Percentiles rank a stretch among this genome's conserved stretches.
phyloP scores from a whole-genome alignment of 2,329 filamentous ascomycete genomes.

The Lachnum nothofagi region DNA sequence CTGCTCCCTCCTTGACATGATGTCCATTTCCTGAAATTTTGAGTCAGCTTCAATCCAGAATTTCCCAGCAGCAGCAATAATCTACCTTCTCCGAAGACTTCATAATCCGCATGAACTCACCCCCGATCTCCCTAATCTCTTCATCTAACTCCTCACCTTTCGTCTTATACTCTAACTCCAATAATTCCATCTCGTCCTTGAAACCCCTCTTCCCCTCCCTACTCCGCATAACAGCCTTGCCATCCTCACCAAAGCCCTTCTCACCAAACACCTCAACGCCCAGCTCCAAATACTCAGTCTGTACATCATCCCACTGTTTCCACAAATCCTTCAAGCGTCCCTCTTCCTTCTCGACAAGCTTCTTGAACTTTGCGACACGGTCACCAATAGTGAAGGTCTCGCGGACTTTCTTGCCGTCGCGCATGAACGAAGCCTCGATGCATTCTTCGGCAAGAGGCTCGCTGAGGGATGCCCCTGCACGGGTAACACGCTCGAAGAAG shows the following conservation, averaged over 20 bases:
- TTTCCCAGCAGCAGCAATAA: background rate
- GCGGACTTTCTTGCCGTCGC: conserved; percentile 13
- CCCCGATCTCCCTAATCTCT: conserved; percentile 20
- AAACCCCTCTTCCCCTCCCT: background rate
- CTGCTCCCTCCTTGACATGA: conserved; percentile 16
- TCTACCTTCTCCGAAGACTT: conserved; percentile 28
- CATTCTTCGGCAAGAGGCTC: conserved; percentile 21
- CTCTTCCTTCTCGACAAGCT: conserved; percentile 20
- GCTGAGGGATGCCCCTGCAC: conserved; percentile 5
- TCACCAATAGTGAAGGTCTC: conserved; percentile 23
- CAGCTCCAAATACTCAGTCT: conserved; percentile 25
- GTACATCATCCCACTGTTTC: conserved; percentile 27
- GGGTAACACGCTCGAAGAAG: conserved; percentile 16
- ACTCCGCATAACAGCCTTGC: background rate
- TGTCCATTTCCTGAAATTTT: conserved; percentile 15
- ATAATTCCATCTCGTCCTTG: conserved; percentile 20
- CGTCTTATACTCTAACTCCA: conserved; percentile 18
- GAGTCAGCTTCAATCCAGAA: conserved; percentile 1
- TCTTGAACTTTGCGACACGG: conserved; percentile 20
- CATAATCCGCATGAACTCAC: conserved; percentile 19
- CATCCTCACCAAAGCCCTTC: conserved; percentile 17
- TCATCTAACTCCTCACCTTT: conserved; percentile 18
- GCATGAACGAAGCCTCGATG: conserved; percentile 16
- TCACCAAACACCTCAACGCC: conserved; percentile 16
- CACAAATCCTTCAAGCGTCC: conserved; percentile 23